Evolutionary conservation across 164 flowering plant species (phyloP), one percentile per base, ranked within the genome.

Genomic region (Pachysandra terminalis): DNA sequence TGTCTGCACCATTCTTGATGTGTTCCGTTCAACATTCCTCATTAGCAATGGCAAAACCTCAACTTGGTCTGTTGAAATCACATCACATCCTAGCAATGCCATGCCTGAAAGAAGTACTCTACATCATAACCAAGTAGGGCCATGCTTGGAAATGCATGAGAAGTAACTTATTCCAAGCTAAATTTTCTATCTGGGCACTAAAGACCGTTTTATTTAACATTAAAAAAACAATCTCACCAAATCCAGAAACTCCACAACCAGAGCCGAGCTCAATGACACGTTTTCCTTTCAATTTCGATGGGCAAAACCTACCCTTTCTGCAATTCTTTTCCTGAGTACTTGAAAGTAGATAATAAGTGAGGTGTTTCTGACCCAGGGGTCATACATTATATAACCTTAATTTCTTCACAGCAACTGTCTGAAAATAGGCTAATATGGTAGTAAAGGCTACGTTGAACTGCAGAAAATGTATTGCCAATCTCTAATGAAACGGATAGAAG

Each of bases 241-340:
- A 94, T 63, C 97, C 97, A 45, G 98, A 91, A 15, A 94, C 90
- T 56, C 97, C 98, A 79, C 97, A 94, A 63, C 98, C 98, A 52
- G 98, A 93, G 71, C 97, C 98, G 75, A 94, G 97, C 80, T 94
- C 98, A 73, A 94, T 79, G 26, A 77, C 96, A 72, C 95, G 93
- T 68, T 94, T 91, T 55, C 98, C 96, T 79, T 85, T 88, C 69
- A 94, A 80, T 80, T 90, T 94, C 25, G 89, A 75, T 17, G 88
- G 88, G 64, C 81, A 82, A 81, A 94, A 90, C 70, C 85, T 84
- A 74, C 98, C 97, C 75, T 78, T 94, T 73, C 98, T 84, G 80
- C 91, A 85, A 73, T 94, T 94, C 75, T 71, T 91, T 75, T 91
- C 97, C 98, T 91, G 74, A 35, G 61, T 32, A 63, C 59, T 56